Conservation (phyloP, 495 filamentous ascomycete species). For the Haplographium delicatum region DNA sequence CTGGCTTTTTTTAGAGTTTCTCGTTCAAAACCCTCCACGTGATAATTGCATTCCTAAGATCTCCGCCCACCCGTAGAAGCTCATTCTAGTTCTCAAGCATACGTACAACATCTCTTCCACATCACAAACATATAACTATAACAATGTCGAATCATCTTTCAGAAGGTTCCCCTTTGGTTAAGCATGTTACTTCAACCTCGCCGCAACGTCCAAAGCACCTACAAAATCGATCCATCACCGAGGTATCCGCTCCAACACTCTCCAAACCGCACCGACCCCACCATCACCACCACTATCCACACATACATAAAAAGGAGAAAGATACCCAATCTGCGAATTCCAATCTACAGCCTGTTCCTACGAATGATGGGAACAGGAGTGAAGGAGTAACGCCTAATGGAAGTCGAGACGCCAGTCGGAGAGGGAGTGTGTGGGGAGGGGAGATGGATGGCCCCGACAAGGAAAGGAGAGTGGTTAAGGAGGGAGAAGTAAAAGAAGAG, state of each 20-base stretch:
- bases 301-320: constrained; percentile 37
- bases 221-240: constrained; percentile 43
- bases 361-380: constrained; percentile 21
- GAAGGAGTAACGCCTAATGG: constrained; percentile 38
- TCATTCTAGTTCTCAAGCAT: no score
- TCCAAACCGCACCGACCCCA: constrained; percentile 35
- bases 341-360: constrained; percentile 16
- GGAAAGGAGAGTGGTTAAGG: constrained; percentile 23
- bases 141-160: not conserved
- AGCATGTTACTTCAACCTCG: constrained; percentile 24
- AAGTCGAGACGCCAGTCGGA: constrained; percentile 37
- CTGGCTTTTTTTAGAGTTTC: not conserved
- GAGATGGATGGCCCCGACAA: constrained; percentile 23
- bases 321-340: constrained; percentile 27
- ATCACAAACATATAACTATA: no score
- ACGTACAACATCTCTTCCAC: constrained; percentile 1
- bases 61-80: constrained; percentile 16
- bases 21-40: constrained; percentile 3
- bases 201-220: constrained; percentile 41
- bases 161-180: constrained; percentile 4
- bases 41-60: constrained; percentile 19
- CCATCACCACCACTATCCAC: constrained; percentile 33
- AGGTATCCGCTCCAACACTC: constrained; percentile 37
- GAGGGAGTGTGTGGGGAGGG: constrained; percentile 33
- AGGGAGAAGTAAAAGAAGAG: constrained; percentile 35